These are phyloP conservation scores for Fusarium denticulatum DNA, from an alignment of 2,329 filamentous ascomycete species.

Conservation along the genomic window DNA sequence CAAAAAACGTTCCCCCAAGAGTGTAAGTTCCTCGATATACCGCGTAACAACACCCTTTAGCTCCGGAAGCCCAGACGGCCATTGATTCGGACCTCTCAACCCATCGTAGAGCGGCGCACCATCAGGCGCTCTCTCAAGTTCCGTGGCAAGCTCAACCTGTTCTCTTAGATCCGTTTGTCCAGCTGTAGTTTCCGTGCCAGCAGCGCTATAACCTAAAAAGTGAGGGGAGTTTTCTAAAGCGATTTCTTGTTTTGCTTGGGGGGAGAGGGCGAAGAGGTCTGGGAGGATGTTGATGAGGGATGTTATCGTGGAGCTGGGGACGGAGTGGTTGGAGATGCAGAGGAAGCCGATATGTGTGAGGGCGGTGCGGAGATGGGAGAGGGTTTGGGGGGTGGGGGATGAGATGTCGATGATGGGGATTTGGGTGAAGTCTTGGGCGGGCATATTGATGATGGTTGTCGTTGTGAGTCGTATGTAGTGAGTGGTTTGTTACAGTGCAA, in stretches of 20 bases:
- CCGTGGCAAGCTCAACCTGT: constrained; percentile 69
- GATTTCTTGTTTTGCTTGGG: constrained; percentile 51
- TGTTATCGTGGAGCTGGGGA: constrained; percentile 46
- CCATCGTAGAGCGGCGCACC: constrained; percentile 53
- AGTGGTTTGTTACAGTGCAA: not conserved
- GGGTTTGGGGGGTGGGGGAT: constrained; percentile 52
- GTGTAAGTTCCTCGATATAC: constrained; percentile 63
- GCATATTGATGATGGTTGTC: not conserved
- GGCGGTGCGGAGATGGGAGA: constrained; percentile 56
- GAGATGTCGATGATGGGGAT: constrained; percentile 63
- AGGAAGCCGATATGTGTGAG: constrained; percentile 63
- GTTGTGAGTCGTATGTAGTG: not conserved
- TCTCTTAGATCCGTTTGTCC: constrained; percentile 63
- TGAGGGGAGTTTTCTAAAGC: constrained; percentile 65
- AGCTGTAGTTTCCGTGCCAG: constrained; percentile 65
- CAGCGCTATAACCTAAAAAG: constrained; percentile 68
- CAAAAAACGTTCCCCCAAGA: constrained; percentile 63
- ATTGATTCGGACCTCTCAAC: constrained; percentile 61
- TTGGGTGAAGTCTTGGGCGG: constrained; percentile 44
- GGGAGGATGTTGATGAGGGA: constrained; percentile 55
- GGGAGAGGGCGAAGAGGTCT: constrained; percentile 54
- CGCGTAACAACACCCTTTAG: constrained; percentile 52
- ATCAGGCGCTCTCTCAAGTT: constrained; percentile 54
- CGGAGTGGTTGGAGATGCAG: constrained; percentile 61
- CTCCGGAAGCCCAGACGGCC: constrained; percentile 51